Evolutionary conservation across 805 yeast genomes (phyloP).

Genomic region (Hanseniaspora guilliermondii): DNA sequence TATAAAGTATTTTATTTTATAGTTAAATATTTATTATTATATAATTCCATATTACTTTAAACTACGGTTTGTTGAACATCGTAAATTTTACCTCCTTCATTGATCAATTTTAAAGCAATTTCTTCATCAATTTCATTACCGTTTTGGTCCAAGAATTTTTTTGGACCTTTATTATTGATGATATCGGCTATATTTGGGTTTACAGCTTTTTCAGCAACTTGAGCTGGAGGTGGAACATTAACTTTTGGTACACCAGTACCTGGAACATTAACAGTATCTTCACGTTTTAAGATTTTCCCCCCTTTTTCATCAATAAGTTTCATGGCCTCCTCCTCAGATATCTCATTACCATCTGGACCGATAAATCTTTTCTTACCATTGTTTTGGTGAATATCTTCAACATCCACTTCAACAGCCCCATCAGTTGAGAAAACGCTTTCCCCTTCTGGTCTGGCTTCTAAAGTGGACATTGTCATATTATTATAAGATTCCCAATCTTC

Average conservation of each 20-base stretch:
- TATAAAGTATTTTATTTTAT: not conserved
- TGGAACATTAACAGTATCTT: constrained; percentile 13
- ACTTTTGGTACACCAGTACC: constrained; percentile 15
- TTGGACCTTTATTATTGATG: constrained; percentile 21
- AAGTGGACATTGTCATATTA: constrained; percentile 14
- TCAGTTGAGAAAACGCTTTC: constrained; percentile 1
- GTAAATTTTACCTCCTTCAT: constrained; percentile 21
- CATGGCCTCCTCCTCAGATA: constrained; percentile 27
- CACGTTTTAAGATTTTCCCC: constrained; percentile 19
- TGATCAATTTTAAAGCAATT: constrained; percentile 22
- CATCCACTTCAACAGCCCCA: constrained; percentile 15
- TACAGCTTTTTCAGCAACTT: not conserved
- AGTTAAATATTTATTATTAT: not conserved
- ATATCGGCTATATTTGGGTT: constrained; percentile 16
- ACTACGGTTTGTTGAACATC: constrained; percentile 15
- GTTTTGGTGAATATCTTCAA: constrained; percentile 20
- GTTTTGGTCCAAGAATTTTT: constrained; percentile 29
- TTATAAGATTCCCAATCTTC: constrained; percentile 24
- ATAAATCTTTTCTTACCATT: constrained; percentile 26
- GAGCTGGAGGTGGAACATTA: constrained; percentile 8
- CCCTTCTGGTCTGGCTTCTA: constrained; percentile 14
- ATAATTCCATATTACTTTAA: not conserved
- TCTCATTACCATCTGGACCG: constrained; percentile 30
- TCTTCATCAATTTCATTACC: constrained; percentile 30
- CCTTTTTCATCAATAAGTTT: constrained; percentile 22